Evolutionary conservation across 2,329 filamentous ascomycete species (phyloP), one percentile per base, ranked within the genome.

Genomic region (Penicillium sp.): DNA sequence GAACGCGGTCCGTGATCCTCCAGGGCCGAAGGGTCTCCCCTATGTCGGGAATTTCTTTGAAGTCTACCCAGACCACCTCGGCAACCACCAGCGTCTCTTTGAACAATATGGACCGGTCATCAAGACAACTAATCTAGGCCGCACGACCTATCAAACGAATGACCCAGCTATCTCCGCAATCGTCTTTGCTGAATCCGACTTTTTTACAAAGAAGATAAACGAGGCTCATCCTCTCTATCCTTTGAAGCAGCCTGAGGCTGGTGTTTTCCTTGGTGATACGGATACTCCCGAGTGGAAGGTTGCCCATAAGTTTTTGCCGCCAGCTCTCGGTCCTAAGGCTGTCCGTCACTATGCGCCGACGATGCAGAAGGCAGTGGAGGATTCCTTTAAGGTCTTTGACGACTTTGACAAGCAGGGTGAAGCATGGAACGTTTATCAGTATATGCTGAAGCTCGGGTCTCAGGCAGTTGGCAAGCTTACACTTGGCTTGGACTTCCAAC

Each of bases 11-110:
- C 58, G 59, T 12, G 52, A 57, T 6, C 50, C 58, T 25, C 54
- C 56, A 2, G 54, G 56, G 2, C 60, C 60, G 1, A 55, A 45
- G 1, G 63, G 60, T 3, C 44, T 73, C 3, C 71, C 71, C 1
- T 50, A 77, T n/a, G 68, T 84, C 3, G 82, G 82, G 21, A 82
- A 78, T 60, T 81, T 77, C 67, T 79, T 80, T 42, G 80, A 84
- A 56, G 67, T 84, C 10, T 85, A 77, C 60, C 82, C 82, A 0
- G 82, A 85, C 58, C 81, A 82, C 55, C 72, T 85, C 1, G 82
- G 82, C 3, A 84, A 84, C 65, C 78, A 82, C 53, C 75, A 82
- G 44, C 74, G 81, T 0, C 69, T 83, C 1, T 84, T 83, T 49
- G 76, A 79, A 1, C 75, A 75, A 37, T 83, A 81, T 55, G 82